Evolutionary conservation across 164 flowering plant species (phyloP).

Genomic region (Chimonanthus salicifolius): DNA sequence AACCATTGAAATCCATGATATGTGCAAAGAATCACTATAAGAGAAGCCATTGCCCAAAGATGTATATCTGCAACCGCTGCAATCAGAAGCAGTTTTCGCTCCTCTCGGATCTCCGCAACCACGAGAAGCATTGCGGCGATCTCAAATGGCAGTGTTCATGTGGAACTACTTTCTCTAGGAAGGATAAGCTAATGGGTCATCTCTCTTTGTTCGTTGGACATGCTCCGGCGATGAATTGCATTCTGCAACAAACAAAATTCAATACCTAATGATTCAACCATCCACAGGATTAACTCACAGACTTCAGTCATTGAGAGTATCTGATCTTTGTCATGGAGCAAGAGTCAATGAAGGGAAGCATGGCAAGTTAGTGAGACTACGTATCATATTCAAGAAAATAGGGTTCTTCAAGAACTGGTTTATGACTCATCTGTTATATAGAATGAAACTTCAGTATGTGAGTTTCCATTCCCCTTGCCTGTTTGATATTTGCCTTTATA

Average conservation of each 20-base stretch:
- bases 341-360: not conserved
- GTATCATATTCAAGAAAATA: not conserved
- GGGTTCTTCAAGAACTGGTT: not conserved
- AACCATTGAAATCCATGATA: slow-evolving; percentile 12
- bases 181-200: slow-evolving; percentile 90
- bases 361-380: not conserved
- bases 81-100: slow-evolving; percentile 11
- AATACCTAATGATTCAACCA: too few relatives aligned
- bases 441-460: not conserved
- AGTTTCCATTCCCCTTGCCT: not conserved
- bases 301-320: too few relatives aligned
- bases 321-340: too few relatives aligned
- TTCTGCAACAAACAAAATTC: slow-evolving; percentile 1
- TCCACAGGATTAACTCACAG: not conserved
- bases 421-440: not conserved
- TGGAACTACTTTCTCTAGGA: slow-evolving; percentile 65
- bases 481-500: too few relatives aligned
- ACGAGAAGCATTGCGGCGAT: slow-evolving; percentile 14
- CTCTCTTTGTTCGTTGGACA: slow-evolving; percentile 63
- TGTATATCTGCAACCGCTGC: slow-evolving; percentile 11
- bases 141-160: slow-evolving; percentile 13
- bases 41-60: slow-evolving; percentile 15
- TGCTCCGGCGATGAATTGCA: slow-evolving; percentile 23
- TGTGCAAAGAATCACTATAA: slow-evolving; percentile 16
- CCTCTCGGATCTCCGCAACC: slow-evolving; percentile 10